Conservation (phyloP, 1,284 basidiomycete species). For the Mycosarcoma mackinlayi region DNA sequence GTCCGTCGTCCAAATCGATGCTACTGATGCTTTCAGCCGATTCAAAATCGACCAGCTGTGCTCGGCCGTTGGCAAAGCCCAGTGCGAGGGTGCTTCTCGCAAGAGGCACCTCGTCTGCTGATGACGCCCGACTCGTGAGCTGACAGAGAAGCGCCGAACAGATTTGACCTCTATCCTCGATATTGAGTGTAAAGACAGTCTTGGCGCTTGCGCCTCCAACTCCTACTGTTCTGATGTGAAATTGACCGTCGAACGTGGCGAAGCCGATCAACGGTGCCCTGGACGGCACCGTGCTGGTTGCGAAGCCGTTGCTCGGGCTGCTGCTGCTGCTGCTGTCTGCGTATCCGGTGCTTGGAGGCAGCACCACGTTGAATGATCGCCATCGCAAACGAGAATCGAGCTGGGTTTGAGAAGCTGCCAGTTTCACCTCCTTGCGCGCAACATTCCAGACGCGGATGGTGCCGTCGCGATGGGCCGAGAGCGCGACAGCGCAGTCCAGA, state of each 20-base stretch:
- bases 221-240: constrained; percentile 30
- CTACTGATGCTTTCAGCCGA: constrained; percentile 27
- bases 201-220: constrained; percentile 17
- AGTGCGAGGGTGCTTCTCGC: constrained; percentile 36
- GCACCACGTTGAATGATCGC: constrained; percentile 13
- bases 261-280: constrained; percentile 25
- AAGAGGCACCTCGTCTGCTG: constrained; percentile 26
- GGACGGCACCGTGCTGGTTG: neutral
- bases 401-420: constrained; percentile 16
- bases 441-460: constrained; percentile 33
- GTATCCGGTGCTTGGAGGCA: neutral
- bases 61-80: constrained; percentile 37
- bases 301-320: neutral
- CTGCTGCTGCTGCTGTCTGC: neutral
- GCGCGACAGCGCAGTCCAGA: constrained; percentile 24
- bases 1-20: constrained; percentile 42
- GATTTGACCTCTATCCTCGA: constrained; percentile 26
- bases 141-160: constrained; percentile 38
- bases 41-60: constrained; percentile 31
- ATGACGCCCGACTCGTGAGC: constrained; percentile 19
- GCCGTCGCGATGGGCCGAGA: constrained; percentile 50
- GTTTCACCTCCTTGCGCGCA: constrained; percentile 16
- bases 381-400: constrained; percentile 33
- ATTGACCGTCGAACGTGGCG: constrained; percentile 28
- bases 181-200: constrained; percentile 27